Evolutionary conservation across 2,329 filamentous ascomycete species (phyloP).

Genomic region (Colletotrichum echinochloae): DNA sequence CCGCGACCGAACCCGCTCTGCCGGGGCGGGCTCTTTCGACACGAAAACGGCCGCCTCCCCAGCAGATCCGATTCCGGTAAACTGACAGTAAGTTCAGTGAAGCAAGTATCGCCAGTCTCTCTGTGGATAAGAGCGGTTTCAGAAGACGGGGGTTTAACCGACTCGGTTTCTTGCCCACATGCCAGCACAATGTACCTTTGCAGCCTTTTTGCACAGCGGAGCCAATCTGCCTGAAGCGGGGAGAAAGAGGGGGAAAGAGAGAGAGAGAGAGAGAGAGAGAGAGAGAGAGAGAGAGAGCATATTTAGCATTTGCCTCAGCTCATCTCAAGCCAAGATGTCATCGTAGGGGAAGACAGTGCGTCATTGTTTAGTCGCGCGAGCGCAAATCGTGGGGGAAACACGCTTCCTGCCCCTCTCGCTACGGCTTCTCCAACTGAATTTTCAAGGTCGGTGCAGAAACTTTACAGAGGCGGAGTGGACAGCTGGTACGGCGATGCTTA

Average conservation of each 20-base stretch:
- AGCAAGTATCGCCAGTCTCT: not conserved
- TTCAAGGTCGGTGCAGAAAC: not conserved
- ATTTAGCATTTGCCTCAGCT: not conserved
- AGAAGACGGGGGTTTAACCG: not conserved
- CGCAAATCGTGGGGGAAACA: not conserved
- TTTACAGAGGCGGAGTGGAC: too few relatives aligned
- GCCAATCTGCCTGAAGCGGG: not conserved
- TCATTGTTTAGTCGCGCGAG: not conserved
- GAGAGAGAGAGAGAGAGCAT: not conserved
- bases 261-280: not conserved
- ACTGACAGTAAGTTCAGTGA: not conserved
- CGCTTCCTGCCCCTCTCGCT: not conserved
- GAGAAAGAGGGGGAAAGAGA: too few relatives aligned
- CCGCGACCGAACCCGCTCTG: not conserved
- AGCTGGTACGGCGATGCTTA: not conserved
- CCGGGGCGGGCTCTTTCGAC: not conserved
- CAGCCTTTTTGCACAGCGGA: not conserved
- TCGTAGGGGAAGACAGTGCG: not conserved
- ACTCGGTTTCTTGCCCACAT: not conserved
- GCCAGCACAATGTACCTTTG: not conserved
- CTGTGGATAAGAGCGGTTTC: too few relatives aligned
- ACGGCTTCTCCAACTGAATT: not conserved
- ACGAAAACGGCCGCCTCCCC: not conserved
- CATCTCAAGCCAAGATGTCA: not conserved
- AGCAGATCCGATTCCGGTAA: not conserved